Conservation (phyloP, 73 alveolate genomes). For the Paramecium primaurelia region DNA sequence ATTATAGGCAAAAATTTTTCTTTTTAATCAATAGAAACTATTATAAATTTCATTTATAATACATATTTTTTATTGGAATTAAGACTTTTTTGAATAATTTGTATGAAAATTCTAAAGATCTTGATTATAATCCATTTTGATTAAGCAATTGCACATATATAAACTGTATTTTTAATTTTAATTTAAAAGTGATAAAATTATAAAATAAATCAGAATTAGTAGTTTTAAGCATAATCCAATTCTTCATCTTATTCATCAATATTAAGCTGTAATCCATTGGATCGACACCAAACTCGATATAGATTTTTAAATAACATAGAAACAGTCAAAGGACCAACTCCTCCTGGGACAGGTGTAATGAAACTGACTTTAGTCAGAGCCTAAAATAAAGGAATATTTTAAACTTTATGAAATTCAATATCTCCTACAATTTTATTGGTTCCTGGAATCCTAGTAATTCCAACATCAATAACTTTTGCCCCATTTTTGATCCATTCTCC, state of each 20-base stretch:
- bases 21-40: too few species aligned
- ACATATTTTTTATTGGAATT: too few species aligned
- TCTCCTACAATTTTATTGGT: conserved; percentile 46
- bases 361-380: conserved; percentile 56
- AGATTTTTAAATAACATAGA: conserved; percentile 72
- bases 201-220: background rate
- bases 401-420: conserved; percentile 49
- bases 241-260: background rate
- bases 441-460: conserved; percentile 61
- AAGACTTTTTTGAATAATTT: too few species aligned
- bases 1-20: too few species aligned
- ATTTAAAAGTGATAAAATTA: background rate
- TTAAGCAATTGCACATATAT: background rate
- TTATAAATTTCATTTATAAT: too few species aligned
- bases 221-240: background rate
- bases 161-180: background rate
- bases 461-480: conserved; percentile 77
- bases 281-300: conserved; percentile 7
- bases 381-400: background rate
- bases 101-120: background rate
- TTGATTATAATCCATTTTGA: background rate
- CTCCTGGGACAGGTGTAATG: conserved; percentile 87
- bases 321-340: conserved; percentile 86
- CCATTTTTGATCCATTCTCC: conserved; percentile 79
- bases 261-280: background rate